phyloP scores from a whole-genome alignment of 306 rosid genomes.

The Rosa rugosa region DNA sequence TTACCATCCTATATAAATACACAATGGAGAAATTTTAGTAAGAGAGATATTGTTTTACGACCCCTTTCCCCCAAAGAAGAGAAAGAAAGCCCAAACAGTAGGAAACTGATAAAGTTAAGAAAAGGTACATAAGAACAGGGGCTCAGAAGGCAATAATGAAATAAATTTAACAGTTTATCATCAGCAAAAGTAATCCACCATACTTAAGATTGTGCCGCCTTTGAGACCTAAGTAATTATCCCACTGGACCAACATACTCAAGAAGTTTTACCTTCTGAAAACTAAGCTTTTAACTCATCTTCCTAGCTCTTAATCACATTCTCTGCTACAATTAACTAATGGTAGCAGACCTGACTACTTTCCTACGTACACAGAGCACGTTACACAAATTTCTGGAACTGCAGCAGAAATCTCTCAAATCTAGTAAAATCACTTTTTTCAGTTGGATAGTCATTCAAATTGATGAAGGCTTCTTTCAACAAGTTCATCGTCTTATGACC shows the following conservation, averaged over 20 bases:
- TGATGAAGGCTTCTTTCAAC: background rate
- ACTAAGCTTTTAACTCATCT: background rate
- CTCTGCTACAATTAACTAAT: background rate
- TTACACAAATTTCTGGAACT: too few relatives aligned
- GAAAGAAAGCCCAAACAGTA: background rate
- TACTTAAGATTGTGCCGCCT: background rate
- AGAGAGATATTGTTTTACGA: background rate
- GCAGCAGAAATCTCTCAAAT: background rate
- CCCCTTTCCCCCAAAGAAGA: background rate
- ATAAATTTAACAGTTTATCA: background rate
- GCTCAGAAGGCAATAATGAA: background rate
- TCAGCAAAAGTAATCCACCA: background rate
- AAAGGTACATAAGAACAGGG: background rate
- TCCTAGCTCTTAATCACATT: background rate
- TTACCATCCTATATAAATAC: conserved; percentile 68
- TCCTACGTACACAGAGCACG: background rate
- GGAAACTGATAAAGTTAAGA: background rate
- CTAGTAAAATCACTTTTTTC: background rate
- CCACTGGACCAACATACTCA: background rate
- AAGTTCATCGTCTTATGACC: background rate
- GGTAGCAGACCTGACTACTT: background rate
- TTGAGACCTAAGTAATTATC: background rate
- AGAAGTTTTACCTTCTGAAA: background rate
- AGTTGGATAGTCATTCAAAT: background rate
- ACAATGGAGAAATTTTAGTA: background rate